Percentiles rank a stretch among this genome's conserved stretches.
phyloP scores from a whole-genome alignment of 2,329 filamentous ascomycete species.

The Aureobasidium subglaciale region DNA sequence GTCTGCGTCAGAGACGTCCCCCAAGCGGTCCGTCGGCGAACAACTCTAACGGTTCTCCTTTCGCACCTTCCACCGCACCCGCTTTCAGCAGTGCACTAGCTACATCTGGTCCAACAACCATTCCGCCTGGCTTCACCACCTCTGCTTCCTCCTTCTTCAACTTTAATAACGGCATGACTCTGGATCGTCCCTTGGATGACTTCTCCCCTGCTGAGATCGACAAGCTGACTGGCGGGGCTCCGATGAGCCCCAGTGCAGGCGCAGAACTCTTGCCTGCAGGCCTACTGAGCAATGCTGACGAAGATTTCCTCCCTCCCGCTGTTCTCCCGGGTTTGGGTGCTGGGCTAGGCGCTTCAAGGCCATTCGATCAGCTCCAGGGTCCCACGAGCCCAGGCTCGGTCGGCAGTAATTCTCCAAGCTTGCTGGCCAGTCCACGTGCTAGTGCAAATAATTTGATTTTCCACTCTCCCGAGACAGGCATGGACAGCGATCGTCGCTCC shows the following conservation, averaged over 20 bases:
- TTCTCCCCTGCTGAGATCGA: slow-evolving; percentile 58
- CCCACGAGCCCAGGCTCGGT: slow-evolving; percentile 38
- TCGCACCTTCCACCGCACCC: slow-evolving; percentile 33
- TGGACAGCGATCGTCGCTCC: slow-evolving; percentile 41
- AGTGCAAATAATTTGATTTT: slow-evolving; percentile 45
- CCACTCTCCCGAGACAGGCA: slow-evolving; percentile 32
- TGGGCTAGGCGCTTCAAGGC: slow-evolving; percentile 19
- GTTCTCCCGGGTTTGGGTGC: slow-evolving; percentile 34
- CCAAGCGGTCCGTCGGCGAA: slow-evolving; percentile 26
- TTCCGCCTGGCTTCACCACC: slow-evolving; percentile 46
- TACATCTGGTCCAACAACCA: slow-evolving; percentile 32
- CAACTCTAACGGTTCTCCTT: slow-evolving; percentile 31
- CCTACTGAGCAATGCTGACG: slow-evolving; percentile 34
- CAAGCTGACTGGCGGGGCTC: slow-evolving; percentile 56
- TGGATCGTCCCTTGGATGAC: slow-evolving; percentile 36
- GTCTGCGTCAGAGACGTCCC: slow-evolving; percentile 30
- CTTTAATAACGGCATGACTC: slow-evolving; percentile 56
- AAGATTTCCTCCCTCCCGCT: slow-evolving; percentile 24
- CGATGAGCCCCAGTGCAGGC: slow-evolving; percentile 70
- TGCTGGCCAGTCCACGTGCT: slow-evolving; percentile 42
- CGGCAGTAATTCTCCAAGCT: slow-evolving; percentile 37
- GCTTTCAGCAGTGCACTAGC: slow-evolving; percentile 36
- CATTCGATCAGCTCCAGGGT: slow-evolving; percentile 23
- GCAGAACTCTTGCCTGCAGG: slow-evolving; percentile 62
- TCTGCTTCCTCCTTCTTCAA: slow-evolving; percentile 46